Percentiles rank a stretch among this genome's conserved stretches.
These are phyloP conservation scores for Lachnellula willkommii DNA, from an alignment of 2,329 filamentous ascomycete genomes.

Conservation along the genomic window DNA sequence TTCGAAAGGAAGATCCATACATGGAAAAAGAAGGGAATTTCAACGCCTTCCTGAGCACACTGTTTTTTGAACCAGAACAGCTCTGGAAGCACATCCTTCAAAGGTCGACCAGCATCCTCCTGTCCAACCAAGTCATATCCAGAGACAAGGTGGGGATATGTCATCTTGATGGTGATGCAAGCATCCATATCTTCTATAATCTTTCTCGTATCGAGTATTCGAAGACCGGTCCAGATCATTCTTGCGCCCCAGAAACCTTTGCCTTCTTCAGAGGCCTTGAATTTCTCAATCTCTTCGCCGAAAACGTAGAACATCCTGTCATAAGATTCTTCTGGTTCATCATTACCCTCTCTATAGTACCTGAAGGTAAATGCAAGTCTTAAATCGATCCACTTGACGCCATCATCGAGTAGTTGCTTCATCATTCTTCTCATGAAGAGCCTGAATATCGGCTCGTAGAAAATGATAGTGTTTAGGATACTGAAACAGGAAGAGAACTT, in stretches of 20 bases:
- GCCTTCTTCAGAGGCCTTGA: constrained; percentile 66
- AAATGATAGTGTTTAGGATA: constrained; percentile 68
- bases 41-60: constrained; percentile 69
- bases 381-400: constrained; percentile 79
- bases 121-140: constrained; percentile 89
- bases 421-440: constrained; percentile 69
- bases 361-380: constrained; percentile 68
- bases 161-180: constrained; percentile 76
- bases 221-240: constrained; percentile 77
- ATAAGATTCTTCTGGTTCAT: constrained; percentile 62
- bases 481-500: constrained; percentile 74
- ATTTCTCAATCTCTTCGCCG: constrained; percentile 71
- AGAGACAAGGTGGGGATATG: constrained; percentile 72
- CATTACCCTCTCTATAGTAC: constrained; percentile 60
- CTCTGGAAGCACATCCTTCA: constrained; percentile 73
- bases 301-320: constrained; percentile 66
- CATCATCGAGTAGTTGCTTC: constrained; percentile 67
- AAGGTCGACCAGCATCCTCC: constrained; percentile 72
- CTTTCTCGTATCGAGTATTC: constrained; percentile 55
- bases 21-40: constrained; percentile 93
- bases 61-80: constrained; percentile 91
- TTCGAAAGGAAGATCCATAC: constrained; percentile 11
- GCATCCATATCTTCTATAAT: constrained; percentile 80
- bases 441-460: constrained; percentile 87
- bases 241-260: constrained; percentile 77